Conservation (phyloP, 257 asterid genomes). For the Ilex aquifolium region DNA sequence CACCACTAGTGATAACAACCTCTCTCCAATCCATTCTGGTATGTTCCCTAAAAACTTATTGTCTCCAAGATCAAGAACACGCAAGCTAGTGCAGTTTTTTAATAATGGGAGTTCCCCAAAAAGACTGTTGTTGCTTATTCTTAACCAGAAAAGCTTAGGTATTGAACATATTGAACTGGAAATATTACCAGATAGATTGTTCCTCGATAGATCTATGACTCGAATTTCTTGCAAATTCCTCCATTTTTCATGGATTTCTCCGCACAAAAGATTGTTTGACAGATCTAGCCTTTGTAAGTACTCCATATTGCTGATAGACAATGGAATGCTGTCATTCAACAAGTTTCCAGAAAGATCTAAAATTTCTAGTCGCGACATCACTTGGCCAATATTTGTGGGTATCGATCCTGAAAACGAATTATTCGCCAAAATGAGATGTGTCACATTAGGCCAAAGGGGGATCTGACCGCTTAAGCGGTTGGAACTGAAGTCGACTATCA, state of each 20-base stretch:
- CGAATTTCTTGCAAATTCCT: constrained; percentile 4
- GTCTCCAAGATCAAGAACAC: constrained; percentile 26
- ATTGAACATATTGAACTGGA: constrained; percentile 8
- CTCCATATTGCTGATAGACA: constrained; percentile 1
- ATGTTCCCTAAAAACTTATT: constrained; percentile 16
- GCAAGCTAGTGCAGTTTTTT: constrained; percentile 3
- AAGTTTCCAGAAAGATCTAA: constrained; percentile 12
- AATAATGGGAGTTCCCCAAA: constrained; percentile 20
- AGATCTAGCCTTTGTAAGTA: constrained; percentile 1
- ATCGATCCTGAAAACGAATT: constrained; percentile 13
- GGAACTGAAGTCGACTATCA: background rate
- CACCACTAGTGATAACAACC: background rate
- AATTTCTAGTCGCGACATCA: background rate
- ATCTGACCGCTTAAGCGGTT: background rate
- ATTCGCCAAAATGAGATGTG: constrained; percentile 1
- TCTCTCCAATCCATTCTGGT: constrained; percentile 18
- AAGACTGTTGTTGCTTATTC: constrained; percentile 15
- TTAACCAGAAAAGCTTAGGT: constrained; percentile 3
- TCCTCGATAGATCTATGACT: constrained; percentile 17
- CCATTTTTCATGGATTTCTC: constrained; percentile 18
- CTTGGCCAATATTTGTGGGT: background rate
- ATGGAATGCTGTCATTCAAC: constrained; percentile 8
- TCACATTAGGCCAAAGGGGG: constrained; percentile 6
- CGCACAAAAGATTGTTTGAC: constrained; percentile 12
- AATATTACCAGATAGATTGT: constrained; percentile 15